A percentile compares a stretch with the other conserved stretches of the same genome.
Conservation (phyloP, 2,329 filamentous ascomycete species). For the Sclerotinia minor region DNA sequence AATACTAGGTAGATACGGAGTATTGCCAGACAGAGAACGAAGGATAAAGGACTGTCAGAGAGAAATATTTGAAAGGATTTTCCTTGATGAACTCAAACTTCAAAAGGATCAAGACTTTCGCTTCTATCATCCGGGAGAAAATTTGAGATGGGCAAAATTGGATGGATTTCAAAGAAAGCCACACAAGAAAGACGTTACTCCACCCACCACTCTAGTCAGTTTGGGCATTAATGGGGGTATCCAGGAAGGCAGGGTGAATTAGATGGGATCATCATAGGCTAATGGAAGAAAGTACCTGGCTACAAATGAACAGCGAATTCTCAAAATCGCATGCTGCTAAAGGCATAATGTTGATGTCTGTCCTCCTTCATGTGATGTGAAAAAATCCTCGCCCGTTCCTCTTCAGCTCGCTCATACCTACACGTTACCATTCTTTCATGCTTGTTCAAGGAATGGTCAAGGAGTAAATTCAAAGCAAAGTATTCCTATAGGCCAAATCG, state of each 20-base stretch:
- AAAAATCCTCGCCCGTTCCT: not conserved
- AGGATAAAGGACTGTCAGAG: not conserved
- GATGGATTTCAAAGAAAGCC: not conserved
- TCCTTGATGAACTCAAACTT: not conserved
- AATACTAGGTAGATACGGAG: not conserved
- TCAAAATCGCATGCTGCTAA: no score
- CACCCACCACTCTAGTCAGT: not conserved
- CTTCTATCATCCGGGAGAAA: not conserved
- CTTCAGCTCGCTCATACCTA: not conserved
- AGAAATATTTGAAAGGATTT: not conserved
- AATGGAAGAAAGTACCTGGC: not conserved
- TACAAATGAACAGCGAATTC: not conserved
- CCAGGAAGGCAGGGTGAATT: not conserved
- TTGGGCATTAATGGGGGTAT: not conserved
- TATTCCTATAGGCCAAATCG: not conserved
- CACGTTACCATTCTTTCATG: not conserved
- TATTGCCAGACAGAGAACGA: not conserved
- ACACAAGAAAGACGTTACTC: no score
- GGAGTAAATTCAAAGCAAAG: not conserved
- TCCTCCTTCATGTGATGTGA: constrained; percentile 1
- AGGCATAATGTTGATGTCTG: constrained; percentile 8
- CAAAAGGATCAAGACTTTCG: not conserved
- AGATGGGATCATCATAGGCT: no score
- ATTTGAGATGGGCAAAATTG: not conserved
- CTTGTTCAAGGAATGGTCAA: constrained; percentile 1